phyloP scores from a whole-genome alignment of 2,329 filamentous ascomycete species.

The Venturia asperata region DNA sequence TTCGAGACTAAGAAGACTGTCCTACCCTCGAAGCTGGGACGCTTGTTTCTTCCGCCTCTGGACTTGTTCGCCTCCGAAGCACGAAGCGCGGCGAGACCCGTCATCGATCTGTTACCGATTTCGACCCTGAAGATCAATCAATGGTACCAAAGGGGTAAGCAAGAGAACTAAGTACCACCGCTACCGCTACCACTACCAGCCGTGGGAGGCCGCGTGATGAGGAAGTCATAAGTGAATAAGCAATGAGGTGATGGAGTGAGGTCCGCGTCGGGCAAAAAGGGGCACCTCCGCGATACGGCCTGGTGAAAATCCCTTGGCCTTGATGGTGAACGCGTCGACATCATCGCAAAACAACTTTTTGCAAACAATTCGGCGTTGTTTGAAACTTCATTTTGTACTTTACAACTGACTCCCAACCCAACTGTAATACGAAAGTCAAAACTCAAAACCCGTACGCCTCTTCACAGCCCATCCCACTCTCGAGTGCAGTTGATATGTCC shows the following conservation, averaged over 20 bases:
- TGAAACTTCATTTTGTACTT: neutral
- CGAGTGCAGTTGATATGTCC: neutral
- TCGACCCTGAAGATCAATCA: too few species aligned
- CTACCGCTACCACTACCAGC: too few species aligned
- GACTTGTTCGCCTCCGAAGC: too few species aligned
- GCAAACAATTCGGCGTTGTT: neutral
- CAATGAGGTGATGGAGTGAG: neutral
- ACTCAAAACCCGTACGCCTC: neutral
- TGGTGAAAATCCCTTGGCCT: too few species aligned
- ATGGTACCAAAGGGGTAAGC: neutral
- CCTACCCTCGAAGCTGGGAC: too few species aligned
- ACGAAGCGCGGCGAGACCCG: too few species aligned
- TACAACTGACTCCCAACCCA: neutral
- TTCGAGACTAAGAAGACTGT: too few species aligned
- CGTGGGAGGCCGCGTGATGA: too few species aligned
- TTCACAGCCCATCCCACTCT: neutral
- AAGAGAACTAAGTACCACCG: too few species aligned
- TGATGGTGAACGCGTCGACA: neutral
- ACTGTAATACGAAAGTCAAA: neutral
- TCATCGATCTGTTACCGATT: too few species aligned
- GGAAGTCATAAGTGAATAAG: neutral
- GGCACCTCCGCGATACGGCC: neutral
- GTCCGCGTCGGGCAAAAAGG: neutral
- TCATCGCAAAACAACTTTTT: constrained; percentile 50
- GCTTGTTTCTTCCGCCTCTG: too few species aligned